Percentiles rank a stretch among this genome's conserved stretches.
Evolutionary conservation across 306 rosid genomes (phyloP).

Genomic region (Trifolium pratense): DNA sequence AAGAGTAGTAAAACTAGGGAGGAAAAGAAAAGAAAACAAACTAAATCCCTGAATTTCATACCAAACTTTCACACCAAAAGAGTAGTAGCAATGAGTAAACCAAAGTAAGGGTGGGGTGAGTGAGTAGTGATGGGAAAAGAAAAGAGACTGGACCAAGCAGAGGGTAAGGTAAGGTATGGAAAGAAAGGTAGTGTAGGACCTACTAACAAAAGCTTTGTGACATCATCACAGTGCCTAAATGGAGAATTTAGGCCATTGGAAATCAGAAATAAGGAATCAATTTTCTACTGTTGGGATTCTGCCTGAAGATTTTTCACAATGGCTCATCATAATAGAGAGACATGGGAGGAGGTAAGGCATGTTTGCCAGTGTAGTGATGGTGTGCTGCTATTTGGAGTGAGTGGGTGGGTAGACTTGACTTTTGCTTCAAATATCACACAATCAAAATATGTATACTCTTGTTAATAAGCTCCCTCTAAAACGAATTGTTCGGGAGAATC

Average conservation of each 20-base stretch:
- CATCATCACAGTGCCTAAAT: constrained; percentile 47
- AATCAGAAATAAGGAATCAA: constrained; percentile 56
- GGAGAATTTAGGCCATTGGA: constrained; percentile 55
- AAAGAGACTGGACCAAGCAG: constrained; percentile 38
- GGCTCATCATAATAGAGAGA: constrained; percentile 52
- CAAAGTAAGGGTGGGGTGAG: constrained; percentile 34
- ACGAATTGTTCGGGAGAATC: too few relatives aligned
- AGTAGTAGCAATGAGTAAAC: constrained; percentile 42
- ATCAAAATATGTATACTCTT: constrained; percentile 7
- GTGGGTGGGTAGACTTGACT: constrained; percentile 47
- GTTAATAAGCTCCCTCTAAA: too few relatives aligned
- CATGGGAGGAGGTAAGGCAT: constrained; percentile 46
- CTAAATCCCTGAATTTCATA: constrained; percentile 86
- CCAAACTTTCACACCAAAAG: constrained; percentile 57
- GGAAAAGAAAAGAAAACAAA: constrained; percentile 24
- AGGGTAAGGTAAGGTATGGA: constrained; percentile 34
- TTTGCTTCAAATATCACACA: constrained; percentile 42
- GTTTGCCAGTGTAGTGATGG: constrained; percentile 41
- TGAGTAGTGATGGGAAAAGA: constrained; percentile 53
- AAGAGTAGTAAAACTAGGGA: constrained; percentile 10
- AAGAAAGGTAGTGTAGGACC: constrained; percentile 45
- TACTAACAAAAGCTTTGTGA: constrained; percentile 42
- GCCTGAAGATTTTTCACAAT: constrained; percentile 67
- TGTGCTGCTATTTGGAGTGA: constrained; percentile 45
- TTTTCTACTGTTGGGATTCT: constrained; percentile 79